A percentile compares a stretch with the other conserved stretches of the same genome.
These are phyloP conservation scores for Ricinus communis DNA, from an alignment of 345 rosid species.

Conservation along the genomic window DNA sequence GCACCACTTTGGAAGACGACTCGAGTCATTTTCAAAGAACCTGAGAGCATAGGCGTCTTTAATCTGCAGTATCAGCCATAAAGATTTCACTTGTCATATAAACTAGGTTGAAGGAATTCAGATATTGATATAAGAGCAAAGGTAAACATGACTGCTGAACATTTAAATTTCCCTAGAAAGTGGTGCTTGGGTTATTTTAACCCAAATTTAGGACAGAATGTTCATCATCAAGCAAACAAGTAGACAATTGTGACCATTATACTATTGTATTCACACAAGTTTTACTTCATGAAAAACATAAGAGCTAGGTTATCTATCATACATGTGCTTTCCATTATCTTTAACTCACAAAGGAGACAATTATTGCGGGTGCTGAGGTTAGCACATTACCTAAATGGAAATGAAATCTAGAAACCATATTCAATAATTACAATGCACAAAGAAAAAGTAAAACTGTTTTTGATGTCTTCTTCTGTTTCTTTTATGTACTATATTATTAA, in stretches of 20 bases:
- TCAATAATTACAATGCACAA: background rate
- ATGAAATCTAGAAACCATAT: background rate
- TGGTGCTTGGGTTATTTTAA: no score
- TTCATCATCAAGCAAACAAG: background rate
- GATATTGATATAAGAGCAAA: background rate
- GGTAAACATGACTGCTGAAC: background rate
- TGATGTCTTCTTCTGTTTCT: background rate
- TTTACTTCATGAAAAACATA: background rate
- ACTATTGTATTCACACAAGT: background rate
- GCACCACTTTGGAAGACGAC: conserved; percentile 92
- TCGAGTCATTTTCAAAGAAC: conserved; percentile 73
- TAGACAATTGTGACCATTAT: background rate
- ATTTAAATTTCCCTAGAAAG: background rate
- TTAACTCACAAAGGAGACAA: no score
- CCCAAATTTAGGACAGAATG: background rate
- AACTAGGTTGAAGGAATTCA: background rate
- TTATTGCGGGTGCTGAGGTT: background rate
- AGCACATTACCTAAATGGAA: background rate
- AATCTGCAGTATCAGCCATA: conserved; percentile 46
- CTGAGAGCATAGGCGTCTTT: conserved; percentile 83
- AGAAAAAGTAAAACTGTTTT: background rate
- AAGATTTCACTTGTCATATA: background rate
- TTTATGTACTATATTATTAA: background rate
- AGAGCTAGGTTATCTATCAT: no score
- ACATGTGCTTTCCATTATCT: no score